Evolutionary conservation across 2,329 filamentous ascomycete species (phyloP).

Genomic region (Hirsutella thompsonii): DNA sequence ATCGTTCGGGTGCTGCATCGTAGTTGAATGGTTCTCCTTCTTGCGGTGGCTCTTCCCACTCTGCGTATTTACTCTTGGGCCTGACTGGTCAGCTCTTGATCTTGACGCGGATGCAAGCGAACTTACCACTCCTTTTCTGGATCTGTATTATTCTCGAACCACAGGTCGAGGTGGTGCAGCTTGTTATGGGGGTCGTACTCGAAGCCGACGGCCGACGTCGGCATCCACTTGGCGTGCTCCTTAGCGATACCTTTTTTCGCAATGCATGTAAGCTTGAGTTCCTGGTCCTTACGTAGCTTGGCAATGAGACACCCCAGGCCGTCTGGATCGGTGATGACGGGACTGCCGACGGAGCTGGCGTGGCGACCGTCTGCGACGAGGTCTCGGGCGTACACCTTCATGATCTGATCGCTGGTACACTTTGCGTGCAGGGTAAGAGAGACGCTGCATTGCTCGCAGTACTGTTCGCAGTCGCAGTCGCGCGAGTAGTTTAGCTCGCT

Average conservation of each 20-base stretch:
- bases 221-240: slow-evolving; percentile 97
- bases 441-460: slow-evolving; percentile 86
- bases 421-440: slow-evolving; percentile 73
- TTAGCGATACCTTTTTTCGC: slow-evolving; percentile 98
- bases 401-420: slow-evolving; percentile 74
- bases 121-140: slow-evolving; percentile 70
- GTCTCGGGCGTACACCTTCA: slow-evolving; percentile 90
- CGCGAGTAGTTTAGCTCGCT: slow-evolving; percentile 76
- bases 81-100: slow-evolving; percentile 23
- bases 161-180: slow-evolving; percentile 79
- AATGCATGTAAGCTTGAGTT: slow-evolving; percentile 79
- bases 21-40: slow-evolving; percentile 86
- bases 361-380: slow-evolving; percentile 59
- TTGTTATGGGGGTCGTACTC: slow-evolving; percentile 99
- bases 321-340: slow-evolving; percentile 73
- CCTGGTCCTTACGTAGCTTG: slow-evolving; percentile 81
- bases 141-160: slow-evolving; percentile 72
- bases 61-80: slow-evolving; percentile 71
- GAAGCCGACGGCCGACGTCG: slow-evolving; percentile 83
- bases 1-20: slow-evolving; percentile 68
- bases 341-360: slow-evolving; percentile 65
- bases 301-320: slow-evolving; percentile 74
- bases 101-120: not conserved
- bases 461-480: slow-evolving; percentile 93
- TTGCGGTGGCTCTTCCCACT: slow-evolving; percentile 65